Conservation (phyloP, 2,329 filamentous ascomycete genomes). For the Stemphylium beticola region DNA sequence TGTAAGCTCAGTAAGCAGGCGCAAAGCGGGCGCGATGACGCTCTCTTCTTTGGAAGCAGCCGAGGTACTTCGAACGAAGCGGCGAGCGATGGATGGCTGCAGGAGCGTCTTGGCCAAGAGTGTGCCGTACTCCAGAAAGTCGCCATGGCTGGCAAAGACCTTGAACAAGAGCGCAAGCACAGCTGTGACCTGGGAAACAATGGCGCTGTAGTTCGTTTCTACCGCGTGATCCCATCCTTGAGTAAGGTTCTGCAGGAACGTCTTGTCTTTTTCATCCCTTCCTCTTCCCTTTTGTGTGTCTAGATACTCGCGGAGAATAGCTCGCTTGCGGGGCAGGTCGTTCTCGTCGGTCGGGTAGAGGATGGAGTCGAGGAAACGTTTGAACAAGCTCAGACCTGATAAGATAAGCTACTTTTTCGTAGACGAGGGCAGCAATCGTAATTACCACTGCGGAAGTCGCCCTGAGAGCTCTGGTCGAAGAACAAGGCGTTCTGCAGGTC, state of each 20-base stretch:
- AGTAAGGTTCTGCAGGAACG: constrained; percentile 79
- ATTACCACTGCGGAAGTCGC: constrained; percentile 40
- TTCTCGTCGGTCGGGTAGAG: constrained; percentile 62
- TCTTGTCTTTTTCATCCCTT: constrained; percentile 61
- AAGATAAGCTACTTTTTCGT: constrained; percentile 14
- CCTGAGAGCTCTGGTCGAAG: constrained; percentile 45
- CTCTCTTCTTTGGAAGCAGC: constrained; percentile 84
- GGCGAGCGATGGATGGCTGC: constrained; percentile 78
- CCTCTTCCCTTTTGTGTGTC: constrained; percentile 61
- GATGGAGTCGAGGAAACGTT: constrained; percentile 70
- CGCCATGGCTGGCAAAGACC: constrained; percentile 74
- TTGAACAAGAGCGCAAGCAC: constrained; percentile 82
- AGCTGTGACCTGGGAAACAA: constrained; percentile 81
- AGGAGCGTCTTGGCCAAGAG: constrained; percentile 82
- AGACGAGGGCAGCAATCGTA: not conserved
- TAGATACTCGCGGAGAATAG: constrained; percentile 73
- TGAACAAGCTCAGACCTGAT: constrained; percentile 71
- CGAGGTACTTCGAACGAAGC: constrained; percentile 79
- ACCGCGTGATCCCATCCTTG: constrained; percentile 87
- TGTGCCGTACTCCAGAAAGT: constrained; percentile 76
- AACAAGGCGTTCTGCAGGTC: constrained; percentile 46
- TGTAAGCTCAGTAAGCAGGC: constrained; percentile 84
- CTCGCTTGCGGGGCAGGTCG: constrained; percentile 55
- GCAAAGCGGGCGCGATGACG: constrained; percentile 85
- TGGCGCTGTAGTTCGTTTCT: constrained; percentile 77